Evolutionary conservation across 2,329 filamentous ascomycete species (phyloP).

Genomic region (Exophiala calicioides): DNA sequence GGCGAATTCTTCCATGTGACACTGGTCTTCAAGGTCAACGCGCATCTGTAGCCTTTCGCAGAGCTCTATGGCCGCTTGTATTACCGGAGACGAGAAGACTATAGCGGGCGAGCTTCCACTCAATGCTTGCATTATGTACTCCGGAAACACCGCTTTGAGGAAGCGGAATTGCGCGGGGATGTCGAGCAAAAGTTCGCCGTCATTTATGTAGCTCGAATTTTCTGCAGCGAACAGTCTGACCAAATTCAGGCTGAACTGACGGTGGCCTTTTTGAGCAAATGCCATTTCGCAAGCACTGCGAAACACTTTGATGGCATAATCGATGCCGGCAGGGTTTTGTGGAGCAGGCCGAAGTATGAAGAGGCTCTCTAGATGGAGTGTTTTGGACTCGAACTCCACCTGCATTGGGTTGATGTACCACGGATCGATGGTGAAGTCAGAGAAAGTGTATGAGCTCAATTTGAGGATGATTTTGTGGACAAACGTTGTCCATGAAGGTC

Average conservation of each 20-base stretch:
- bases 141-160: conserved; percentile 25
- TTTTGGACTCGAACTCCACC: conserved; percentile 5
- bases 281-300: conserved; percentile 13
- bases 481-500: conserved; percentile 17
- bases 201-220: conserved; percentile 15
- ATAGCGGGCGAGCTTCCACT: background rate
- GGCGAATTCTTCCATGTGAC: conserved; percentile 20
- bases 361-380: conserved; percentile 12
- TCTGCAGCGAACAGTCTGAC: conserved; percentile 13
- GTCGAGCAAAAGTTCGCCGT: conserved; percentile 17
- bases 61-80: conserved; percentile 3
- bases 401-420: conserved; percentile 13
- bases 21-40: conserved; percentile 18
- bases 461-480: conserved; percentile 20
- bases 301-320: conserved; percentile 8
- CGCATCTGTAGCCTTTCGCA: conserved; percentile 15
- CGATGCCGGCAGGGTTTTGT: background rate
- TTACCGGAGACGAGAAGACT: conserved; percentile 8
- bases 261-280: background rate
- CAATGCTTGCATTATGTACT: conserved; percentile 15
- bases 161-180: conserved; percentile 19
- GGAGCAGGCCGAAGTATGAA: conserved; percentile 10
- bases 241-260: conserved; percentile 4
- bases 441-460: conserved; percentile 18
- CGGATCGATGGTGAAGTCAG: conserved; percentile 14